Evolutionary conservation across 164 flowering plant genomes (phyloP).

Genomic region (Stephania cephalantha): DNA sequence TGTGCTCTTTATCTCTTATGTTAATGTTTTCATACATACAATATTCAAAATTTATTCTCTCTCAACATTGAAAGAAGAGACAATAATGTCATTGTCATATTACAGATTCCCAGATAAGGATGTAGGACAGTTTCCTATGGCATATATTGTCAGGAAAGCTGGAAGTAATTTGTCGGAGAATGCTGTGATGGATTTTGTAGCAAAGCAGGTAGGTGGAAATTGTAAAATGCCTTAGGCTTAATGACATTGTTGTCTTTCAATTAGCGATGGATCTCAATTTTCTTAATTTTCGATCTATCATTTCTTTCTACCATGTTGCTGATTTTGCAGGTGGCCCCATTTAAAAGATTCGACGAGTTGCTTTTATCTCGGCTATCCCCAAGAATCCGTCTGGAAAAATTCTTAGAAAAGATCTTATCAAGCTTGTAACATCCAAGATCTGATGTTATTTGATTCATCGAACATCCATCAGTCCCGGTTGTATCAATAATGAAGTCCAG

Average conservation of each 20-base stretch:
- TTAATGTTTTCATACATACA: background rate
- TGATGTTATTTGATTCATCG: conserved; percentile 14
- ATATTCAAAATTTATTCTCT: background rate
- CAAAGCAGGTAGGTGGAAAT: conserved; percentile 47
- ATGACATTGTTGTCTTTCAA: background rate
- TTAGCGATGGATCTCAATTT: background rate
- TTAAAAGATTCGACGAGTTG: conserved; percentile 77
- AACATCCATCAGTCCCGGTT: background rate
- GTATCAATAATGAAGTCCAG: background rate
- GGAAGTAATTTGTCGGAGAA: conserved; percentile 46
- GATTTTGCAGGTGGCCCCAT: conserved; percentile 69
- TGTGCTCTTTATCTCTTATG: conserved; percentile 21
- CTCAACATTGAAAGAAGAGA: no score
- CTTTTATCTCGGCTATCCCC: conserved; percentile 62
- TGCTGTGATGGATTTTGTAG: conserved; percentile 62
- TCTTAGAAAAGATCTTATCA: conserved; percentile 85
- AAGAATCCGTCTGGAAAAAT: conserved; percentile 94
- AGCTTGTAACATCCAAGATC: conserved; percentile 69
- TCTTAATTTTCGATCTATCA: background rate
- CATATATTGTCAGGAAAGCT: conserved; percentile 67
- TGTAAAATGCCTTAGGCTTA: background rate
- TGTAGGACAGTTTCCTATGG: conserved; percentile 92
- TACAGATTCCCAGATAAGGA: conserved; percentile 78
- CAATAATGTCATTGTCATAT: conserved; percentile 1
- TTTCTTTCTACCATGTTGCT: background rate